Evolutionary conservation across 108 stramenopile genomes (phyloP).

Genomic region (Asterionellopsis glacialis): DNA sequence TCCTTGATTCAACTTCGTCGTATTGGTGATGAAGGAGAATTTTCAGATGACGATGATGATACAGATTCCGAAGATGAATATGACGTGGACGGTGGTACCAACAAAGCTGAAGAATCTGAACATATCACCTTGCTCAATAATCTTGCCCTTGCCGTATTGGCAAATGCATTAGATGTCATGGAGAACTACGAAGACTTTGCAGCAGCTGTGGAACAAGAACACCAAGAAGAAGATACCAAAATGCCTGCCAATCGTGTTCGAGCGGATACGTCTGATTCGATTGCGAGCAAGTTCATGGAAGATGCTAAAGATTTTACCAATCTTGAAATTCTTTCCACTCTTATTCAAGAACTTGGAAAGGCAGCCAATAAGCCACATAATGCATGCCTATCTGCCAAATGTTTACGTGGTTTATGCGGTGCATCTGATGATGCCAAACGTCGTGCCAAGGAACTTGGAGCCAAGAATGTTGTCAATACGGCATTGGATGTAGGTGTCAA

Average conservation of each 20-base stretch:
- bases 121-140: not conserved
- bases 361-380: constrained; percentile 78
- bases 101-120: too few species aligned
- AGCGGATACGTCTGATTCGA: not conserved
- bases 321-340: constrained; percentile 64
- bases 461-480: constrained; percentile 73
- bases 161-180: not conserved
- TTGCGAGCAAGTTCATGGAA: constrained; percentile 51
- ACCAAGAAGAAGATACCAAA: not conserved
- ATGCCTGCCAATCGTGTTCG: constrained; percentile 1
- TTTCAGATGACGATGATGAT: constrained; percentile 34
- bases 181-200: constrained; percentile 15
- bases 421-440: constrained; percentile 70
- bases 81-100: not conserved
- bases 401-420: constrained; percentile 64
- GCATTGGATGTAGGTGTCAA: constrained; percentile 76
- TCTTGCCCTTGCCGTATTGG: constrained; percentile 3
- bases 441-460: constrained; percentile 72
- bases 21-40: constrained; percentile 59
- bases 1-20: constrained; percentile 60
- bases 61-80: constrained; percentile 32
- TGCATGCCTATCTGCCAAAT: constrained; percentile 78
- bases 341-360: constrained; percentile 70
- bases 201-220: constrained; percentile 29
- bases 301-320: constrained; percentile 59